These are phyloP conservation scores for Podila minutissima DNA, from an alignment of 192 early-diverging fungal species.

Conservation along the genomic window DNA sequence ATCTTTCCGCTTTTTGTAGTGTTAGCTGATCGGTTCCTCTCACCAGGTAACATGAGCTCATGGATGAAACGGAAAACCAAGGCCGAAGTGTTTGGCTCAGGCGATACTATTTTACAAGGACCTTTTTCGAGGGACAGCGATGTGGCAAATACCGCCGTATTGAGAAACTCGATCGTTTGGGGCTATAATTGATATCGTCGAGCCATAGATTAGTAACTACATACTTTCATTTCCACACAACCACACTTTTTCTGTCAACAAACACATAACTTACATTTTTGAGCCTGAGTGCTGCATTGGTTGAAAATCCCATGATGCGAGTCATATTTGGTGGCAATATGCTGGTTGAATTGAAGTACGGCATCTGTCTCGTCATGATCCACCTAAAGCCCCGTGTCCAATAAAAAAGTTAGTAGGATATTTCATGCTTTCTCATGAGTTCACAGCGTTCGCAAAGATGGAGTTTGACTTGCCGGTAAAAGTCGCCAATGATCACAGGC, in stretches of 20 bases:
- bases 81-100: slow-evolving; percentile 8
- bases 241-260: not conserved
- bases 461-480: slow-evolving; percentile 13
- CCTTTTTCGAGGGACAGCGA: not conserved
- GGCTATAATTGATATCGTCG: not conserved
- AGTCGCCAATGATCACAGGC: slow-evolving; percentile 34
- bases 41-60: slow-evolving; percentile 43
- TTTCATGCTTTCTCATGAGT: not conserved
- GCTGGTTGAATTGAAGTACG: slow-evolving; percentile 12
- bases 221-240: not conserved
- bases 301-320: not conserved
- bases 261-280: not conserved
- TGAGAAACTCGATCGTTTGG: not conserved
- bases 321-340: slow-evolving; percentile 22
- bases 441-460: not conserved
- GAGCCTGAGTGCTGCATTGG: not conserved
- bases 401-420: not conserved
- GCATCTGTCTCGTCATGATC: slow-evolving; percentile 17
- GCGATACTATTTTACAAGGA: not conserved
- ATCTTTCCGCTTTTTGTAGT: not conserved
- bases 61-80: slow-evolving; percentile 32
- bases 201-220: not conserved
- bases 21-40: not conserved
- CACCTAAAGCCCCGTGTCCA: slow-evolving; percentile 8
- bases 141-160: not conserved